A percentile compares a stretch with the other conserved stretches of the same genome.
Conservation (phyloP, 805 yeast genomes). For the Wickerhamiella qilinensis region DNA sequence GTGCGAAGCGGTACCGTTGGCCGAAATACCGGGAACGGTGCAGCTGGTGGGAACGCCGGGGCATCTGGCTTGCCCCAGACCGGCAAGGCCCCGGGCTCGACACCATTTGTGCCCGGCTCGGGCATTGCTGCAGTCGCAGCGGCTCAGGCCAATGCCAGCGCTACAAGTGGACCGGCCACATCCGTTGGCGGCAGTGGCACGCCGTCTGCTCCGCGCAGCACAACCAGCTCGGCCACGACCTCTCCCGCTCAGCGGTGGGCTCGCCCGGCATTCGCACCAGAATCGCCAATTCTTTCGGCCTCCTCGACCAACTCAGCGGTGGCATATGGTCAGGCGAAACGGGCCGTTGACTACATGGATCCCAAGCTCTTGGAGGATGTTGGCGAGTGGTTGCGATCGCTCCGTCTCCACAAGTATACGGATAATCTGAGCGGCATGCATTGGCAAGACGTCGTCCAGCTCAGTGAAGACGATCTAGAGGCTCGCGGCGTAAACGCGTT, state of each 20-base stretch:
- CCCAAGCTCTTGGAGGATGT: conserved; percentile 41
- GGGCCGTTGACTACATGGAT: conserved; percentile 21
- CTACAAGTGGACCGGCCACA: no score
- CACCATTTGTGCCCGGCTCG: neutral
- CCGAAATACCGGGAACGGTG: no score
- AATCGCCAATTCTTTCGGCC: conserved; percentile 1
- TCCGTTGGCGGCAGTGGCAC: no score
- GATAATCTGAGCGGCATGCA: conserved; percentile 55
- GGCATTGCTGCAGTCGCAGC: neutral
- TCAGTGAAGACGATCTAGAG: conserved; percentile 54
- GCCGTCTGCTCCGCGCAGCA: no score
- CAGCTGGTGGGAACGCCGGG: no score
- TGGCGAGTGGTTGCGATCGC: conserved; percentile 81
- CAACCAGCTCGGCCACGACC: neutral
- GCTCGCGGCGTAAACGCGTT: conserved; percentile 77
- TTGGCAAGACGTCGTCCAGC: conserved; percentile 66
- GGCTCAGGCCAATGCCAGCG: no score
- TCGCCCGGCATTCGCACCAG: neutral
- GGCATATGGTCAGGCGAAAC: conserved; percentile 17
- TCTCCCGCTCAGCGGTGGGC: neutral
- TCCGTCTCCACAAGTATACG: conserved; percentile 88
- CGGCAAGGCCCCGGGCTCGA: neutral
- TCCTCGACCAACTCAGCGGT: no score
- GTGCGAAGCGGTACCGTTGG: no score
- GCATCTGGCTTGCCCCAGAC: no score